These are phyloP conservation scores for thale cress (Arabidopsis thaliana) DNA, from an alignment of 345 rosid species.

Conservation along the genomic window DNA sequence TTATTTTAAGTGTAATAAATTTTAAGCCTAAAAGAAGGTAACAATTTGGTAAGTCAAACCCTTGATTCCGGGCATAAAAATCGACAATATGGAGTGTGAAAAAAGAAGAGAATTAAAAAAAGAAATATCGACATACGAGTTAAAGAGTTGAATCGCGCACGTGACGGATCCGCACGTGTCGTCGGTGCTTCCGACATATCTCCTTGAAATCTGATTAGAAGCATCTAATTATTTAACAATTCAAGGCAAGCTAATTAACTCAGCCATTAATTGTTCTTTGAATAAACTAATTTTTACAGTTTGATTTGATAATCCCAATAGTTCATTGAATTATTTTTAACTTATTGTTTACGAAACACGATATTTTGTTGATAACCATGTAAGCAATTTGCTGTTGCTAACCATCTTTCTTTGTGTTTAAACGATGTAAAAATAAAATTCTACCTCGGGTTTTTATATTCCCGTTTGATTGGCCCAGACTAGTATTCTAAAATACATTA, in stretches of 20 bases:
- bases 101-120: not conserved
- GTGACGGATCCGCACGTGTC: conserved; percentile 49
- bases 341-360: conserved; percentile 39
- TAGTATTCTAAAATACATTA: too few species aligned
- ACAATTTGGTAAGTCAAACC: conserved; percentile 48
- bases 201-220: conserved; percentile 51
- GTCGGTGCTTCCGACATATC: conserved; percentile 41
- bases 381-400: conserved; percentile 38
- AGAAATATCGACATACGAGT: conserved; percentile 37
- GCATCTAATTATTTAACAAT: conserved; percentile 54
- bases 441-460: too few species aligned
- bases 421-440: too few species aligned
- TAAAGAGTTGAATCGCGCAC: conserved; percentile 43
- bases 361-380: conserved; percentile 37
- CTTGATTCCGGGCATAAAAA: conserved; percentile 48
- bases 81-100: conserved; percentile 43
- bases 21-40: conserved; percentile 5
- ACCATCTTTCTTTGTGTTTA: not conserved
- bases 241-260: conserved; percentile 25
- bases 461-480: too few species aligned
- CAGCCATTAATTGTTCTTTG: conserved; percentile 31
- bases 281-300: conserved; percentile 31
- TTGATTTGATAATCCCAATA: conserved; percentile 43
- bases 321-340: not conserved
- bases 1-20: not conserved